phyloP scores from a whole-genome alignment of 345 rosid species.

The Capsella bursapastoris region DNA sequence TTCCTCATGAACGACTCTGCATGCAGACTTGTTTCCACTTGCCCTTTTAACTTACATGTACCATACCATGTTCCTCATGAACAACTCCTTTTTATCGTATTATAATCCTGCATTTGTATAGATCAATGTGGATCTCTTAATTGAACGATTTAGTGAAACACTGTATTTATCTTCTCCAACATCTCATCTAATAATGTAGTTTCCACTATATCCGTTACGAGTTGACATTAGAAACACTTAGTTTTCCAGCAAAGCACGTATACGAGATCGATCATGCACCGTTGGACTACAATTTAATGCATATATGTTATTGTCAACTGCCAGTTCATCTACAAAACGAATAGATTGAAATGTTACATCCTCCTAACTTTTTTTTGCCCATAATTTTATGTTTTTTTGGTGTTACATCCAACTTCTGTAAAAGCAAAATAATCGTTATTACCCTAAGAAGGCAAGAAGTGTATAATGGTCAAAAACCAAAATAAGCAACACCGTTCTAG shows the following conservation, averaged over 20 bases:
- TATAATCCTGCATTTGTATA: background rate
- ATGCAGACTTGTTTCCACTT: constrained; percentile 25
- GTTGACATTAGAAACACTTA: constrained; percentile 2
- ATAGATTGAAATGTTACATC: background rate
- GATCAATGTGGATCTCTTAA: background rate
- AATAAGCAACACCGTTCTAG: background rate
- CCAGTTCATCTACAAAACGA: background rate
- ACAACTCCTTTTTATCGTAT: background rate
- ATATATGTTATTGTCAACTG: background rate
- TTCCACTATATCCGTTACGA: background rate
- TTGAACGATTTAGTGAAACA: background rate
- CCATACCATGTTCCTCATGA: no score
- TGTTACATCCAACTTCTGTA: no score
- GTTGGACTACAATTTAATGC: background rate
- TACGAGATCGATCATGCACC: background rate
- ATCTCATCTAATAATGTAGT: background rate
- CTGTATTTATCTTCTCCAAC: background rate
- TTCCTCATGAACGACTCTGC: constrained; percentile 24
- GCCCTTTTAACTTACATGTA: background rate
- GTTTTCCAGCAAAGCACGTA: constrained; percentile 2
- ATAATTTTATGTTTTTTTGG: no score
- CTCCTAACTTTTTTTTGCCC: background rate
- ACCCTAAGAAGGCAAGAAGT: no score
- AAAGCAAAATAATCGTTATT: no score
- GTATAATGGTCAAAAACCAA: constrained; percentile 10